phyloP scores from a whole-genome alignment of 176 grass and related monocot genomes.

The Tillandsia fasciculata region DNA sequence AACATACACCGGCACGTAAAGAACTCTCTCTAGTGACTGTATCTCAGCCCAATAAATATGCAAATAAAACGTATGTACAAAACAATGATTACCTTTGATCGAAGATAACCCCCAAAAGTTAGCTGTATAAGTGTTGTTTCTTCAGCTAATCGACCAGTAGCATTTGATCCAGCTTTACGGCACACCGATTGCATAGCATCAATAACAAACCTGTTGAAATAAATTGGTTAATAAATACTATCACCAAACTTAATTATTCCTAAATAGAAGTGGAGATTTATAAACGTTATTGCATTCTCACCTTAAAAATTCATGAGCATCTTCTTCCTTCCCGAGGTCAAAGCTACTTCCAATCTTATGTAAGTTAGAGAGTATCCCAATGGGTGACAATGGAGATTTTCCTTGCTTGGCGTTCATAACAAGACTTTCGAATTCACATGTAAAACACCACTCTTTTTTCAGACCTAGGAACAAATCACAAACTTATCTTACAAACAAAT shows the following conservation, averaged over 20 bases:
- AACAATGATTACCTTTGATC: slow-evolving; percentile 57
- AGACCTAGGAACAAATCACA: slow-evolving; percentile 37
- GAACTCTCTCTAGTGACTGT: slow-evolving; percentile 2
- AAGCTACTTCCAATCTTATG: slow-evolving; percentile 45
- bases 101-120: slow-evolving; percentile 85
- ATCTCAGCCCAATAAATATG: slow-evolving; percentile 14
- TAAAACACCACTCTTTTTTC: slow-evolving; percentile 72
- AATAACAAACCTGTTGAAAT: slow-evolving; percentile 65
- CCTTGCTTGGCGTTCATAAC: slow-evolving; percentile 40
- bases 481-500: slow-evolving; percentile 4
- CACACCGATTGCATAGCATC: slow-evolving; percentile 83
- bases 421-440: slow-evolving; percentile 79
- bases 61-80: slow-evolving; percentile 3
- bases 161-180: slow-evolving; percentile 47
- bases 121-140: slow-evolving; percentile 77
- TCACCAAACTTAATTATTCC: too few species aligned
- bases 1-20: slow-evolving; percentile 15
- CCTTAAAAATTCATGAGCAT: slow-evolving; percentile 97
- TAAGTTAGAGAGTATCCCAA: slow-evolving; percentile 61
- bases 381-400: slow-evolving; percentile 52
- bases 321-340: slow-evolving; percentile 47
- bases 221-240: slow-evolving; percentile 23
- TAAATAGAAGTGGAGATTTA: slow-evolving; percentile 5
- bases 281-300: slow-evolving; percentile 19
- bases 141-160: slow-evolving; percentile 34